Evolutionary conservation across 768 basidiomycete genomes (phyloP).

Genomic region (Macrolepiota fuliginosa): DNA sequence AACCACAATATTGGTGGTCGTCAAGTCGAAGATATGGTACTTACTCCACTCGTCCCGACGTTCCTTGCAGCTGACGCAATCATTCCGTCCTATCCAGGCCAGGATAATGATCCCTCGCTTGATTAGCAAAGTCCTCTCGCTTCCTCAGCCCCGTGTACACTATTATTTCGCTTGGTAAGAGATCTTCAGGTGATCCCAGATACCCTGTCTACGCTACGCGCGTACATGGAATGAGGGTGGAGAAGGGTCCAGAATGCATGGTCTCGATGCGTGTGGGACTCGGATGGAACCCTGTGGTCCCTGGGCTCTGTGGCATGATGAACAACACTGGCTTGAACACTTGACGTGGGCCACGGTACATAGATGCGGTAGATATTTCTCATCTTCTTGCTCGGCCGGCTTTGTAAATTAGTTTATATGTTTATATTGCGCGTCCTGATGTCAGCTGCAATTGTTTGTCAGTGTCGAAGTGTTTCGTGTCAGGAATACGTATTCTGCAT

Average conservation of each 20-base stretch:
- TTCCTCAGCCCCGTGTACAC: not conserved
- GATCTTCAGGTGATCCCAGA: not conserved
- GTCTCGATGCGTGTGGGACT: no score
- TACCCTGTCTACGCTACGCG: not conserved
- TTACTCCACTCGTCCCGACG: not conserved
- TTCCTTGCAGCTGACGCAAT: not conserved
- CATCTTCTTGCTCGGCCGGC: not conserved
- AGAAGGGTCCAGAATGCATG: not conserved
- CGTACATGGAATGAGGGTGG: not conserved
- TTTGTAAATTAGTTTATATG: not conserved
- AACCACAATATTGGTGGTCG: not conserved
- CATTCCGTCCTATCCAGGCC: not conserved
- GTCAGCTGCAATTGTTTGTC: not conserved
- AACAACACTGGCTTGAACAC: not conserved
- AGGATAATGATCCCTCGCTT: not conserved
- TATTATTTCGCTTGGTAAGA: not conserved
- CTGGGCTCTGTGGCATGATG: not conserved
- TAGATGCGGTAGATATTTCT: not conserved
- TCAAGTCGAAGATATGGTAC: not conserved
- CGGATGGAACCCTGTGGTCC: not conserved
- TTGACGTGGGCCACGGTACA: not conserved
- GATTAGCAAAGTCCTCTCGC: not conserved
- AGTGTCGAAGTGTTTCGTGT: not conserved
- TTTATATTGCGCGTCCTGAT: not conserved
- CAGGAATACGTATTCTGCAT: not conserved